Evolutionary conservation across 1,139 yeast genomes (phyloP).

Genomic region (Kodamaea anthophila): DNA sequence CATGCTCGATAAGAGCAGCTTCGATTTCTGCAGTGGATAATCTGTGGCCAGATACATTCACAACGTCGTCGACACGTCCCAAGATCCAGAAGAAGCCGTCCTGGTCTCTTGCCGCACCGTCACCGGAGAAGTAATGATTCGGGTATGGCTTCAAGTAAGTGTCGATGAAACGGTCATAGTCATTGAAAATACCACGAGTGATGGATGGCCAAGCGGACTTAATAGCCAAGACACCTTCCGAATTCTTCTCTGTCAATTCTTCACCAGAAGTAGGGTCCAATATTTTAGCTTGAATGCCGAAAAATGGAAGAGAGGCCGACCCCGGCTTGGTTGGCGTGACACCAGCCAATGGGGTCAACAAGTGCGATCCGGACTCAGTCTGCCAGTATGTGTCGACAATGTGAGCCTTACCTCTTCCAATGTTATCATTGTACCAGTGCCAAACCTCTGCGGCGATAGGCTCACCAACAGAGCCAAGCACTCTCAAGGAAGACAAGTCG

Average conservation of each 20-base stretch:
- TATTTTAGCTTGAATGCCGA: constrained; percentile 64
- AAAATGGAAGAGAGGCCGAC: constrained; percentile 72
- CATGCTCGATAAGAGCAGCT: constrained; percentile 69
- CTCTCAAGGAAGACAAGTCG: constrained; percentile 62
- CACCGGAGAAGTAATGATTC: constrained; percentile 70
- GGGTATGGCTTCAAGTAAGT: constrained; percentile 68
- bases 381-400: constrained; percentile 82
- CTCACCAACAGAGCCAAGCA: constrained; percentile 84
- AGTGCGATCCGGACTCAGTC: constrained; percentile 74
- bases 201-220: constrained; percentile 76
- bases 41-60: constrained; percentile 75
- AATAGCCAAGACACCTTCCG: constrained; percentile 71
- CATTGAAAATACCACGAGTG: constrained; percentile 70
- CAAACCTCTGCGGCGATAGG: constrained; percentile 91
- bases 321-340: constrained; percentile 76
- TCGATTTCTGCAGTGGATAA: constrained; percentile 79
- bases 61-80: constrained; percentile 81
- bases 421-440: constrained; percentile 83
- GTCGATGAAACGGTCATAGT: constrained; percentile 61
- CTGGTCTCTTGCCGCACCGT: constrained; percentile 74
- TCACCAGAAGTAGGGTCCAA: constrained; percentile 69
- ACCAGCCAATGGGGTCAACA: constrained; percentile 67
- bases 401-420: constrained; percentile 71
- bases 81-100: constrained; percentile 78
- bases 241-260: constrained; percentile 55